Base-by-base conservation (phyloP, 495 filamentous ascomycete genomes). In the Penicillium pulvis region DNA sequence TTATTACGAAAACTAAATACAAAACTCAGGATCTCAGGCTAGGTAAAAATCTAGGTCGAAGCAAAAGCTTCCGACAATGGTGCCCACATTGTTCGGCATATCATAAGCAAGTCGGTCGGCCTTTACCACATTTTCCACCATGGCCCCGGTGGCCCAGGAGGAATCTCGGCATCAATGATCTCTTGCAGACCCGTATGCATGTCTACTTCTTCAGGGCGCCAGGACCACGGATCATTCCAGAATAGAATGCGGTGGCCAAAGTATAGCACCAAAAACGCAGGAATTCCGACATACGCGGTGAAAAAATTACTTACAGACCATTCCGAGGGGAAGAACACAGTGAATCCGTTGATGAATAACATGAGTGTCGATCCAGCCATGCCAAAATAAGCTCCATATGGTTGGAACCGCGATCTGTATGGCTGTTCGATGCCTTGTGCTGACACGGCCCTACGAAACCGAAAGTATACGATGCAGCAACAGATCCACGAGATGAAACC, bases 401-500 rank as follows among this genome's bases (percentile, higher is more conserved):
- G 85, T 62, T 87, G 84, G 1, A 86, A 28, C 10, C 53, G 53
- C 17, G 79, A 80, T 8, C 70, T 61, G 64, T 84, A 88, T 5
- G 84, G 81, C 45, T 83, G 73, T 16, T 82, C 75, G 49, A 88
- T 72, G 6, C 75, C 74, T 55, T 88, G 86, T 4, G 64, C 76
- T 4, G 60, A 42, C 47, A 72, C 67, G 0, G 85, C 86, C 47
- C 80, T 80, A 56, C 77, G 76, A 70, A 87, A 90, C 2, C 83
- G 83, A 42, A 88, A 71, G 63, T 82, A 87, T 16, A 83, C 78
- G 46, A 88, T 73, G 46, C 75, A 78, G 62, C 81, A 84, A 67
- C 79, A 82, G 55, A 81, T 81, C 86, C 86, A 89, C 16, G 77
- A 79, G 53, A 86, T 85, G 64, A 86, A 85, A 1, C 77, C 83